Conservation (phyloP, 2,329 filamentous ascomycete genomes). For the Ramichloridium luteum region DNA sequence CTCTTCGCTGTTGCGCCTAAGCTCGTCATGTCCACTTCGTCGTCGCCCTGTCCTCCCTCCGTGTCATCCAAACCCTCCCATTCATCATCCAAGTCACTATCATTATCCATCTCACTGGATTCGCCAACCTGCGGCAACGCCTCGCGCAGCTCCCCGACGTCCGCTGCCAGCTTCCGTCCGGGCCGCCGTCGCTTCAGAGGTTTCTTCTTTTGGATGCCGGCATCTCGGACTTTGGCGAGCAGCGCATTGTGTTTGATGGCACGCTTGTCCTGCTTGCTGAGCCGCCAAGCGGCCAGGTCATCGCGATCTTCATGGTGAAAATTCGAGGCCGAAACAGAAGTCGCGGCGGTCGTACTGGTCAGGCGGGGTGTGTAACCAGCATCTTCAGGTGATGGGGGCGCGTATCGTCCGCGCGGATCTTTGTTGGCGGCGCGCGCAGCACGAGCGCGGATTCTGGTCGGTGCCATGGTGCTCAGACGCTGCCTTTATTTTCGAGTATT, state of each 20-base stretch:
- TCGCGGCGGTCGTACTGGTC: slow-evolving; percentile 2
- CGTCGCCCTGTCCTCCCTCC: slow-evolving; percentile 5
- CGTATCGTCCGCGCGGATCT: slow-evolving; percentile 16
- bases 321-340: slow-evolving; percentile 5
- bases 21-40: slow-evolving; percentile 6
- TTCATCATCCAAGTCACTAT: slow-evolving; percentile 36
- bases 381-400: slow-evolving; percentile 8
- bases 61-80: slow-evolving; percentile 23
- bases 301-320: slow-evolving; percentile 33
- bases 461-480: slow-evolving; percentile 13
- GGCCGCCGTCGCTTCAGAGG: slow-evolving; percentile 47
- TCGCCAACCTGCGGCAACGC: slow-evolving; percentile 53
- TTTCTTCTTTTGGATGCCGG: slow-evolving; percentile 56
- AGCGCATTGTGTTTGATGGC: slow-evolving; percentile 71
- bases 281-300: slow-evolving; percentile 44
- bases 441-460: slow-evolving; percentile 9
- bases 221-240: slow-evolving; percentile 35
- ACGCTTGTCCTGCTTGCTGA: slow-evolving; percentile 73
- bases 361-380: slow-evolving; percentile 3
- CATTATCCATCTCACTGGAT: slow-evolving; percentile 28
- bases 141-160: slow-evolving; percentile 63
- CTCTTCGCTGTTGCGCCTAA: slow-evolving; percentile 13
- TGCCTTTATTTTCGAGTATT: too few species aligned
- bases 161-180: slow-evolving; percentile 65
- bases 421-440: slow-evolving; percentile 7